These are phyloP conservation scores for Kurtzmaniella cleridarum DNA, from an alignment of 805 yeast genomes.

Conservation along the genomic window DNA sequence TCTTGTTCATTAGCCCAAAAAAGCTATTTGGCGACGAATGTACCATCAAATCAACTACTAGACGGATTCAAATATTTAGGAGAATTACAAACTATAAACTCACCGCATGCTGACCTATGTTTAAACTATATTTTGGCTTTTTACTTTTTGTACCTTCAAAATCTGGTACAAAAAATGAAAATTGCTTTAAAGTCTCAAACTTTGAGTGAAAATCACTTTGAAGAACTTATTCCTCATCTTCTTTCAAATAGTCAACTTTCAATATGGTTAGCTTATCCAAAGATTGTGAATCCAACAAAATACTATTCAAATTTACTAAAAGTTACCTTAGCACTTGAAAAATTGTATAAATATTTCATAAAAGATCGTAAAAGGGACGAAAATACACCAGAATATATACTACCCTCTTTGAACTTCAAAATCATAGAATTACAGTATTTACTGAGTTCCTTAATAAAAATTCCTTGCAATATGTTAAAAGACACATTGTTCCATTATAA, in stretches of 20 bases:
- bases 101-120: no score
- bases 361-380: constrained; percentile 5
- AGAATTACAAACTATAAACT: no score
- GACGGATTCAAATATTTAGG: no score
- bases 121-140: constrained; percentile 15
- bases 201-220: constrained; percentile 8
- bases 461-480: not conserved
- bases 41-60: no score
- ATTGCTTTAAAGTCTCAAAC: constrained; percentile 7
- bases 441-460: not conserved
- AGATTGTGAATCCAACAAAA: constrained; percentile 4
- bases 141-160: constrained; percentile 23
- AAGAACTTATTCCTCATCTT: constrained; percentile 12
- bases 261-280: constrained; percentile 16
- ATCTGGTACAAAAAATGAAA: constrained; percentile 13
- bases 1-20: no score
- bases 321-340: constrained; percentile 20
- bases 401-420: constrained; percentile 10
- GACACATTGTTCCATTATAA: no score
- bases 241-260: constrained; percentile 13
- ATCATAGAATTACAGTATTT: not conserved
- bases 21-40: no score
- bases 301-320: constrained; percentile 20
- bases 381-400: constrained; percentile 6
- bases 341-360: constrained; percentile 12